A percentile compares a stretch with the other conserved stretches of the same genome.
Conservation (phyloP, 2,329 filamentous ascomycete species). For the Pezicula rhizophila region DNA sequence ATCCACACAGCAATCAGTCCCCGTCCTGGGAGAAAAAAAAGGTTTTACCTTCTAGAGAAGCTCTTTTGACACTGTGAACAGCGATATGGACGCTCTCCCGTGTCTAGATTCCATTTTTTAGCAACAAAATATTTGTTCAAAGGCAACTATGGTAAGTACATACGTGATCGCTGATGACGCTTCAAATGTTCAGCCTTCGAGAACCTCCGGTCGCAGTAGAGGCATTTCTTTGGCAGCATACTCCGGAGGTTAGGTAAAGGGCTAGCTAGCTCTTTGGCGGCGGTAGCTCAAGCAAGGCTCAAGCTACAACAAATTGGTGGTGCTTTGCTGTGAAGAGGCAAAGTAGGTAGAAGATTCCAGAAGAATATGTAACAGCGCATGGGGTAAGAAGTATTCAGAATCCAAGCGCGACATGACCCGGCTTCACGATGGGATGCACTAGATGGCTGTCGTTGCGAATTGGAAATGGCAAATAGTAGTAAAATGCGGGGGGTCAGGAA, state of each 20-base stretch:
- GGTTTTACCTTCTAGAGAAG: conserved; percentile 44
- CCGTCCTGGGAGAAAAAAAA: conserved; percentile 6
- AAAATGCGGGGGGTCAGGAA: too few species aligned
- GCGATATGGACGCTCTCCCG: conserved; percentile 47
- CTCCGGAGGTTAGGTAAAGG: background rate
- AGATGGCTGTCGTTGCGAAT: too few species aligned
- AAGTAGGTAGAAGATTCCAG: too few species aligned
- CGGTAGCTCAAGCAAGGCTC: background rate
- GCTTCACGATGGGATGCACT: too few species aligned
- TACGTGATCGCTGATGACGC: conserved; percentile 48
- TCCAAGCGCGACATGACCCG: too few species aligned
- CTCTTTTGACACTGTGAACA: conserved; percentile 47
- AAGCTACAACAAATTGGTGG: too few species aligned
- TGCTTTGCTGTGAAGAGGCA: too few species aligned
- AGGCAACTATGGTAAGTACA: conserved; percentile 20
- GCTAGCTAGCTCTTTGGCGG: background rate
- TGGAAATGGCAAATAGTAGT: background rate
- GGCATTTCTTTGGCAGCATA: conserved; percentile 36
- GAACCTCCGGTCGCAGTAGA: conserved; percentile 46
- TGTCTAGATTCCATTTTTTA: conserved; percentile 34
- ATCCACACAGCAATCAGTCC: conserved; percentile 12
- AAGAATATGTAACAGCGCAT: too few species aligned
- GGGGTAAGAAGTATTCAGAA: too few species aligned
- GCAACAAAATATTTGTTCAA: conserved; percentile 4
- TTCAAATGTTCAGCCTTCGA: conserved; percentile 51